Conservation (phyloP, 805 yeast species). For the Ogataea ramenticola region DNA sequence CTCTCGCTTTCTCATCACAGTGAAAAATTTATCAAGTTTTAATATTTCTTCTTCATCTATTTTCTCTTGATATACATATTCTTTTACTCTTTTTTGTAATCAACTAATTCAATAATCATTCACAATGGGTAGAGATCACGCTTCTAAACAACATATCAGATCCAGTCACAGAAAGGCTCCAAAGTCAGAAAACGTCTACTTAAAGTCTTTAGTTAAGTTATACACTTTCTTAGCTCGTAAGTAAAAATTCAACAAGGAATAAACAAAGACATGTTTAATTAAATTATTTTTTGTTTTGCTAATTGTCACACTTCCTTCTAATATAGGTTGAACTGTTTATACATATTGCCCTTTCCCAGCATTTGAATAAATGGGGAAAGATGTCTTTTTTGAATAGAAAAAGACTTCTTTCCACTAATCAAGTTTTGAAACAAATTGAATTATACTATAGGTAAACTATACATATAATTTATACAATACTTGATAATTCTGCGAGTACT, state of each 20-base stretch:
- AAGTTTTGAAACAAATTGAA: too few species aligned
- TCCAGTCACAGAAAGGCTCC: slow-evolving; percentile 98
- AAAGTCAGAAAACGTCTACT: slow-evolving; percentile 98
- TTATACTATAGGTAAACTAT: slow-evolving; percentile 1
- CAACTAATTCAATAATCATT: slow-evolving; percentile 4
- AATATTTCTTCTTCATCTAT: neutral
- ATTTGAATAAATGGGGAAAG: too few species aligned
- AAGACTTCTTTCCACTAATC: too few species aligned
- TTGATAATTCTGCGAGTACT: slow-evolving; percentile 25
- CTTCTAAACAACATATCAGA: slow-evolving; percentile 92
- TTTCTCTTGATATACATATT: neutral
- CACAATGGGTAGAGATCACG: slow-evolving; percentile 96
- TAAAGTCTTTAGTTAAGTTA: slow-evolving; percentile 94
- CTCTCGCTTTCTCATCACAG: neutral
- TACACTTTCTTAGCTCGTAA: slow-evolving; percentile 99
- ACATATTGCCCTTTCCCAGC: too few species aligned
- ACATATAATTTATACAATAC: neutral
- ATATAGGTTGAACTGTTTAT: too few species aligned
- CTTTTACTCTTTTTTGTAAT: neutral
- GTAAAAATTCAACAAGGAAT: slow-evolving; percentile 30
- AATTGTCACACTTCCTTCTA: neutral
- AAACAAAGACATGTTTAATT: neutral
- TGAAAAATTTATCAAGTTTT: neutral
- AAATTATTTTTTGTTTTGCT: neutral
- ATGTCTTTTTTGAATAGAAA: too few species aligned